These are phyloP conservation scores for Hordeum marinum DNA, from an alignment of 176 grass and related monocot genomes.

Conservation along the genomic window DNA sequence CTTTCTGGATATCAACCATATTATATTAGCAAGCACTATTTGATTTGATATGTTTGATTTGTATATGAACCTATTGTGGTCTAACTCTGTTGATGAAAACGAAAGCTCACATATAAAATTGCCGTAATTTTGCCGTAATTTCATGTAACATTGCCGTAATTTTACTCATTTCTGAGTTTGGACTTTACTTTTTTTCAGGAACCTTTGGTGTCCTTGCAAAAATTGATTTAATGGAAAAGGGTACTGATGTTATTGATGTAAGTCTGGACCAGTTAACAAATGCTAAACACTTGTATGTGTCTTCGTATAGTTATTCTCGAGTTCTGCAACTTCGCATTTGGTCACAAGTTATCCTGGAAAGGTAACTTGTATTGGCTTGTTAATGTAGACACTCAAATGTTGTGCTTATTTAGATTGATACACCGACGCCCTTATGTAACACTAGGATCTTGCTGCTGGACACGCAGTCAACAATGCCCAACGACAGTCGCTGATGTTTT, in stretches of 20 bases:
- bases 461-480: too few species aligned
- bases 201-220: constrained; percentile 93
- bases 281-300: neutral
- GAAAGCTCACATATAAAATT: neutral
- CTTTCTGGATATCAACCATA: neutral
- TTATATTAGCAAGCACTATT: neutral
- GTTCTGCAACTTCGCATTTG: too few species aligned
- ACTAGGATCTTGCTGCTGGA: too few species aligned
- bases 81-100: neutral
- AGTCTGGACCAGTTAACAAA: constrained; percentile 28
- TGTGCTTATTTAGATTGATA: neutral
- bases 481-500: too few species aligned
- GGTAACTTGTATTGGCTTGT: neutral
- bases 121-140: neutral
- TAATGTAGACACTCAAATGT: neutral
- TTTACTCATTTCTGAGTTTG: neutral
- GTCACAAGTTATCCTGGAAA: too few species aligned
- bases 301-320: too few species aligned
- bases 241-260: constrained; percentile 94
- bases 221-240: constrained; percentile 99
- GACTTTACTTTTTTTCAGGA: constrained; percentile 42
- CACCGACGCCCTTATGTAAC: too few species aligned
- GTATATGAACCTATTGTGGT: neutral
- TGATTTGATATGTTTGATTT: neutral
- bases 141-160: too few species aligned